Conservation (phyloP, 2,329 filamentous ascomycete species). For the Arthrinium puccinioides region DNA sequence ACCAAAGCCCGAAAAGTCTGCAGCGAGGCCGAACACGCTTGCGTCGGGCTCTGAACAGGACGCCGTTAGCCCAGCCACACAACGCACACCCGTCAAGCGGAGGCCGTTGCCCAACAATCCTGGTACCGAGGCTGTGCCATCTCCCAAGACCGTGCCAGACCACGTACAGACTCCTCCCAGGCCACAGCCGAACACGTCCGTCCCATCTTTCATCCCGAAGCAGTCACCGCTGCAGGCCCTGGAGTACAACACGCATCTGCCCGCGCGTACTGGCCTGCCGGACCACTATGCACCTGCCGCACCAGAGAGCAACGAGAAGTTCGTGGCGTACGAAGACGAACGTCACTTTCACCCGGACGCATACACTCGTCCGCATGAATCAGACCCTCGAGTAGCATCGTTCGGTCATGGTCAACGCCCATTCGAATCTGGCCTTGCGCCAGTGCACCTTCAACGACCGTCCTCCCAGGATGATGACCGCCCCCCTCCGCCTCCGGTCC, state of each 20-base stretch:
- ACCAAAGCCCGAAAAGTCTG: constrained; percentile 68
- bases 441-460: constrained; percentile 21
- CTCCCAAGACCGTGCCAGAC: constrained; percentile 29
- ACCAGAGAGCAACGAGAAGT: constrained; percentile 16
- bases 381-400: constrained; percentile 13
- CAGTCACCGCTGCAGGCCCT: constrained; percentile 46
- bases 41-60: constrained; percentile 26
- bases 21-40: constrained; percentile 44
- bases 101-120: constrained; percentile 79
- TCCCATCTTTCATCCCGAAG: constrained; percentile 34
- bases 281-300: constrained; percentile 29
- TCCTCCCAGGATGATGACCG: constrained; percentile 32
- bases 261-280: constrained; percentile 22
- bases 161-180: constrained; percentile 40
- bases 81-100: constrained; percentile 63
- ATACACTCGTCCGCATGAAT: constrained; percentile 21
- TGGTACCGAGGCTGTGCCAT: constrained; percentile 46
- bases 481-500: constrained; percentile 50
- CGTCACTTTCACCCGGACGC: constrained; percentile 25
- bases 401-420: constrained; percentile 10
- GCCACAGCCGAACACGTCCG: constrained; percentile 31
- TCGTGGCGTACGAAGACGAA: constrained; percentile 17
- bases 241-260: constrained; percentile 39
- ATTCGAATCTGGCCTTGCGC: constrained; percentile 13
- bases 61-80: constrained; percentile 4